Percentiles rank a stretch among this genome's conserved stretches.
Evolutionary conservation across 2,329 filamentous ascomycete genomes (phyloP).

Genomic region (Paraconiothyrium sp.): DNA sequence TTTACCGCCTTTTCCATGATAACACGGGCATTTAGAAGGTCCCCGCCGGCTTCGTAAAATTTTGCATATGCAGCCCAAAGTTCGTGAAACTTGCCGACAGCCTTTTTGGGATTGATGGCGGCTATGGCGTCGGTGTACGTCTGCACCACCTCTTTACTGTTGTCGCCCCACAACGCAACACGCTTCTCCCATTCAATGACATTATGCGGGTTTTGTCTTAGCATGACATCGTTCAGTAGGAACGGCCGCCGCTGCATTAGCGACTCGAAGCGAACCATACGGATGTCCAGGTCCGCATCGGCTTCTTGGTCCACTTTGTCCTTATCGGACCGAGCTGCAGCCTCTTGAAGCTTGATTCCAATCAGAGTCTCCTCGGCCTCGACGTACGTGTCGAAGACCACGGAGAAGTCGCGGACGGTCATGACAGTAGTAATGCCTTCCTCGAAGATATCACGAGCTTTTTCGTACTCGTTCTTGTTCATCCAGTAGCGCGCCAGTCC

Average conservation of each 20-base stretch:
- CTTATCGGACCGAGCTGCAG: constrained; percentile 80
- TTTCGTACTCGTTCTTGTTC: constrained; percentile 89
- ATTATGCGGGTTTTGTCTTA: constrained; percentile 96
- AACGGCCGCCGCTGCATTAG: constrained; percentile 97
- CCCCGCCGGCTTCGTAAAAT: constrained; percentile 90
- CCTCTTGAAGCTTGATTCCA: constrained; percentile 87
- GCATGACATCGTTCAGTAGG: constrained; percentile 91
- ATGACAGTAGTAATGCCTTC: constrained; percentile 97
- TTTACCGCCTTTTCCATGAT: constrained; percentile 99
- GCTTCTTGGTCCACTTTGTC: constrained; percentile 81
- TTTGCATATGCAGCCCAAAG: constrained; percentile 97
- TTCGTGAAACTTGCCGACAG: constrained; percentile 90
- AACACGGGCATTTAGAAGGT: constrained; percentile 83
- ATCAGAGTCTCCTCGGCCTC: constrained; percentile 98
- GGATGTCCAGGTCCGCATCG: constrained; percentile 93
- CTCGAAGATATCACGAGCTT: constrained; percentile 91
- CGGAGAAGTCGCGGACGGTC: constrained; percentile 96
- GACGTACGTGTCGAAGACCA: constrained; percentile 94
- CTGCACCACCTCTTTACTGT: constrained; percentile 88
- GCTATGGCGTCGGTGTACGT: constrained; percentile 96
- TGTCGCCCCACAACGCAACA: constrained; percentile 93
- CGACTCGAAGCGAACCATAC: constrained; percentile 98
- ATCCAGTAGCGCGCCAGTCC: constrained; percentile 97
- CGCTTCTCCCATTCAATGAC: constrained; percentile 97
- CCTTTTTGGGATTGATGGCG: constrained; percentile 92